Evolutionary conservation across 1,284 basidiomycete genomes (phyloP), one percentile per base, ranked within the genome.

Genomic region (Cutaneotrichosporon arboriforme): DNA sequence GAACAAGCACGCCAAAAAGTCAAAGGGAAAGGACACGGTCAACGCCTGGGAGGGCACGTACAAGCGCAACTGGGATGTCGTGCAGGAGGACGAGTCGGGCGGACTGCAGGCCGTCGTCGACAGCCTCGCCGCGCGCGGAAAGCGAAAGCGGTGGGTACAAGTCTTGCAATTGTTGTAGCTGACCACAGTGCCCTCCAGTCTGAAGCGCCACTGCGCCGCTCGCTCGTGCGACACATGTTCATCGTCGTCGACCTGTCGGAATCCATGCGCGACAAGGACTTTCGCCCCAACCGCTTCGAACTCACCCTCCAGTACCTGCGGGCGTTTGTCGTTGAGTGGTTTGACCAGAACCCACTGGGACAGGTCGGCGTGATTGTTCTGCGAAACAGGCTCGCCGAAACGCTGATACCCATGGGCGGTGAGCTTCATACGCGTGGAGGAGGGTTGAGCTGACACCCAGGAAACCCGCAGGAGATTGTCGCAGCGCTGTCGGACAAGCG

Each of bases 281-380:
- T 97, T 83, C 83, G 94, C 12, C 91, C 93, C 3, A 92, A 22
- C 35, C 49, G 49, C 9, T 50, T 43, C 40, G 90, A 96, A 66
- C 76, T 97, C 39, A 87, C 86, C 59, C 76, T 98, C 37, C 86
- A 91, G 66, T 94, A 93, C 68, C 82, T 90, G 15, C 82, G 89
- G 51, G 87, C 90, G 60, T 98, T 98, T 64, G 82, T 97, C 20
- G 79, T 82, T 8, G 94, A 99, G 71, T 99, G 94, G 90, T 99
- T 97, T 74, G 96, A 99, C 75, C 96, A 98, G 76, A 99, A 99
- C 67, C 94, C 94, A 0, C 81, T 99, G 17, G 92, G 94, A n/a
- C 94, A 98, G 58, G 87, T 96, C 58, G 91, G 89, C 4, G 77
- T 94, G 23, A 88, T 94, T n/a, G 87, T 87, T 8, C 90, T 97